Conservation (phyloP, 2,329 filamentous ascomycete genomes). For the Mycosphaerelloides madeirae region DNA sequence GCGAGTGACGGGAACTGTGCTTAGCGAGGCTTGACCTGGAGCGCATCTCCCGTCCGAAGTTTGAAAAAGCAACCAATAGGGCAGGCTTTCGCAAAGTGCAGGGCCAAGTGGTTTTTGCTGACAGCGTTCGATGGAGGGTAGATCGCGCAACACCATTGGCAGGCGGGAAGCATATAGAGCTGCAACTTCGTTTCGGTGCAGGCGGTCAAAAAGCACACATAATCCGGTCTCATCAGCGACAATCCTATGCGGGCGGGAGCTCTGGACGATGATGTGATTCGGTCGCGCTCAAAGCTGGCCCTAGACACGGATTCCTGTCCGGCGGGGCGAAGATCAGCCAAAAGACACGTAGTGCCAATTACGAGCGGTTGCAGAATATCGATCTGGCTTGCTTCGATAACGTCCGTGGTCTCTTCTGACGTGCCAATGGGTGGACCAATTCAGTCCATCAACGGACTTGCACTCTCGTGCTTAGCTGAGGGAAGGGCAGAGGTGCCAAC, state of each 20-base stretch:
- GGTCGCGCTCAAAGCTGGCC: neutral
- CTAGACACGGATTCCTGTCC: neutral
- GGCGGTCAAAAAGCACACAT: neutral
- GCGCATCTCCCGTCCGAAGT: constrained; percentile 12
- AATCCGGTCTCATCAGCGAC: neutral
- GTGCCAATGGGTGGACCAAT: too few relatives aligned
- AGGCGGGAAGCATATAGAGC: neutral
- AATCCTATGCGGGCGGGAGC: neutral
- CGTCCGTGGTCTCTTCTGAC: too few relatives aligned
- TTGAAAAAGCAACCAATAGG: constrained; percentile 7
- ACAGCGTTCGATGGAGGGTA: constrained; percentile 12
- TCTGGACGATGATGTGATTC: neutral
- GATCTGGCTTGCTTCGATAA: too few relatives aligned
- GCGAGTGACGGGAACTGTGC: constrained; percentile 14
- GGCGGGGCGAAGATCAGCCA: neutral
- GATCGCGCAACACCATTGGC: neutral
- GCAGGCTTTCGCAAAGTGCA: constrained; percentile 2
- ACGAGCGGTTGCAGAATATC: too few relatives aligned
- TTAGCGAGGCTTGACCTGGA: constrained; percentile 18
- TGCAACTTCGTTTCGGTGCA: neutral
- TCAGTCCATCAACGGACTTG: too few relatives aligned
- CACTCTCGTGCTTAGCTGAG: too few relatives aligned
- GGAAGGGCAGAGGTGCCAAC: too few relatives aligned
- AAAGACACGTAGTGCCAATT: too few relatives aligned
- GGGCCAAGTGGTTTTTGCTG: constrained; percentile 13